phyloP scores from a whole-genome alignment of 495 filamentous ascomycete species.

The Penicillium bovifimosum region DNA sequence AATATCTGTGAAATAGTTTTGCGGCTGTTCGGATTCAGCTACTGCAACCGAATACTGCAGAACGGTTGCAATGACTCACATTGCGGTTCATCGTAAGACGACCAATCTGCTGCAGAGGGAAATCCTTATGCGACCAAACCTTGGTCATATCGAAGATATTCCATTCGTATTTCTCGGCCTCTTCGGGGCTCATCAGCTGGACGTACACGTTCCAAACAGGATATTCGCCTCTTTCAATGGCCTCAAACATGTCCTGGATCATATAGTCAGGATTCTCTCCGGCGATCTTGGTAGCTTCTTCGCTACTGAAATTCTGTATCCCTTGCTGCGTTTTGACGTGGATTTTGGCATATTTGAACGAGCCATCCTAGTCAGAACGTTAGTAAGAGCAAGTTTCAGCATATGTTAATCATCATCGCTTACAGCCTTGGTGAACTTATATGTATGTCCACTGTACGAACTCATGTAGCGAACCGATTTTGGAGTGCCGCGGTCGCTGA shows the following conservation, averaged over 20 bases:
- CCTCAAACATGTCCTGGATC: constrained; percentile 32
- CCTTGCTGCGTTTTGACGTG: constrained; percentile 55
- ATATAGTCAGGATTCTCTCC: constrained; percentile 41
- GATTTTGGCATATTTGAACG: constrained; percentile 40
- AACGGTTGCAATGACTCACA: constrained; percentile 19
- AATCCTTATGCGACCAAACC: constrained; percentile 37
- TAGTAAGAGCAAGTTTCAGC: too few relatives aligned
- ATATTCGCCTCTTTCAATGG: constrained; percentile 27
- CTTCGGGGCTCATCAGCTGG: constrained; percentile 43
- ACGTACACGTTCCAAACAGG: constrained; percentile 35
- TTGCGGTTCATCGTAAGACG: constrained; percentile 38
- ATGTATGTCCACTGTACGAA: constrained; percentile 62
- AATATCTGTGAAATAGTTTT: constrained; percentile 40
- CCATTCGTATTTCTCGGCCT: constrained; percentile 27
- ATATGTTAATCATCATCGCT: too few relatives aligned
- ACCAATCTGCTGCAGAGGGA: constrained; percentile 37
- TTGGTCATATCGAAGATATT: constrained; percentile 44
- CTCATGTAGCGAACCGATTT: constrained; percentile 57
- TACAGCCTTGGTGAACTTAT: too few relatives aligned
- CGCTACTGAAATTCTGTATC: constrained; percentile 47
- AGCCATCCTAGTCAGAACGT: too few relatives aligned
- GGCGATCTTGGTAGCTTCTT: constrained; percentile 48
- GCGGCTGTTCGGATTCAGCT: too few relatives aligned
- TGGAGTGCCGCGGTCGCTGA: constrained; percentile 60
- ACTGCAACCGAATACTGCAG: too few relatives aligned